Percentiles rank a stretch among this genome's conserved stretches.
Conservation (phyloP, 2,329 filamentous ascomycete species). For the Penicillium sp. region DNA sequence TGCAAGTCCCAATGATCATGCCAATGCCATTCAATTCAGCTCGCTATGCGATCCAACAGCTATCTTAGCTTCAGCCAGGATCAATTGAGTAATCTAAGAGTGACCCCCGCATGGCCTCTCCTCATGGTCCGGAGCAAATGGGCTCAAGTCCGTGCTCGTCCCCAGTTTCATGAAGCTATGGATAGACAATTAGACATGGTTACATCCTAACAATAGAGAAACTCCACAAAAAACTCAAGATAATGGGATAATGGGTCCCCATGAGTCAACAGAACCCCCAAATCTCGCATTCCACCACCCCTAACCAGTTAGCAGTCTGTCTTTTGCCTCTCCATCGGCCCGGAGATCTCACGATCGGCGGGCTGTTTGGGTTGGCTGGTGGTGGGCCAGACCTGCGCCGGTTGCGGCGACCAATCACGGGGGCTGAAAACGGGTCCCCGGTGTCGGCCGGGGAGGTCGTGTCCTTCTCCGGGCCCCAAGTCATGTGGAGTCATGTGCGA, state of each 20-base stretch:
- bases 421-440: conserved; percentile 16
- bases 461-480: conserved; percentile 24
- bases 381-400: conserved; percentile 7
- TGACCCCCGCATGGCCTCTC: background rate
- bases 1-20: no score
- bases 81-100: background rate
- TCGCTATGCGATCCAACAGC: background rate
- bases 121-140: background rate
- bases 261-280: conserved; percentile 1
- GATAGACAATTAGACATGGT: background rate
- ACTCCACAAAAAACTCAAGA: background rate
- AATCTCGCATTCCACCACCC: background rate
- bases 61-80: background rate
- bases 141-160: background rate
- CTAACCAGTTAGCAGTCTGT: background rate
- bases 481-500: background rate
- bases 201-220: background rate
- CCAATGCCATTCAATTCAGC: background rate
- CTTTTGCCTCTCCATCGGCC: background rate
- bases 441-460: conserved; percentile 32
- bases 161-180: background rate
- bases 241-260: background rate
- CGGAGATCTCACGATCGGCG: conserved; percentile 5
- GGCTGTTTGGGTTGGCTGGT: no score
- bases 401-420: conserved; percentile 23